Conservation (phyloP, 2,329 filamentous ascomycete species). For the Paecilomyces sp. region DNA sequence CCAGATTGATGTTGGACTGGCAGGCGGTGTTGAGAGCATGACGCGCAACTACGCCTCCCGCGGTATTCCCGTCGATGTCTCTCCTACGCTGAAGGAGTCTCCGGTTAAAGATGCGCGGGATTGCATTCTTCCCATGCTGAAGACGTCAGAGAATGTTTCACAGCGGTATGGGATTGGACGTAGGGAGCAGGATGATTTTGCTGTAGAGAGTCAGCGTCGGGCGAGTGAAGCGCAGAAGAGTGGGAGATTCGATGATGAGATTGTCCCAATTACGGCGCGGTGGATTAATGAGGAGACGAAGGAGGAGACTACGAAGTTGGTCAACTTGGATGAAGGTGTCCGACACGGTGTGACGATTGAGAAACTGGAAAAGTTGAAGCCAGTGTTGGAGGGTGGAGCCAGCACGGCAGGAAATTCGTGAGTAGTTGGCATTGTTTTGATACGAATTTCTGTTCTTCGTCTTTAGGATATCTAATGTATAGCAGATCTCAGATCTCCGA, state of each 20-base stretch:
- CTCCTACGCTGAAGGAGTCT: constrained; percentile 12
- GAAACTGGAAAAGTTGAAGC: constrained; percentile 68
- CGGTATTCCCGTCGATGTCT: constrained; percentile 18
- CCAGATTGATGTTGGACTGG: constrained; percentile 76
- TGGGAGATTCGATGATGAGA: constrained; percentile 84
- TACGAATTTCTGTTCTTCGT: not conserved
- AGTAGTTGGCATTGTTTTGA: not conserved
- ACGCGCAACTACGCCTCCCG: constrained; percentile 32
- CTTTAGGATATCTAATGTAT: not conserved
- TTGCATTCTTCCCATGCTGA: constrained; percentile 88
- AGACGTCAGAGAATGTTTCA: constrained; percentile 90
- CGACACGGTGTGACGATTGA: constrained; percentile 79
- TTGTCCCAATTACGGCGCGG: constrained; percentile 75
- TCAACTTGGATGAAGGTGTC: constrained; percentile 67
- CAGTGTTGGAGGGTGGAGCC: constrained; percentile 79
- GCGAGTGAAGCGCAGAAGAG: constrained; percentile 81
- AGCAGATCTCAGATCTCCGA: constrained; percentile 16
- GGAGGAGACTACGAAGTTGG: constrained; percentile 60
- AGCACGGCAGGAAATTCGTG: constrained; percentile 59
- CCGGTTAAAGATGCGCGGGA: constrained; percentile 59
- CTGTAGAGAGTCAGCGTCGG: constrained; percentile 73
- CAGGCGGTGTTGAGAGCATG: constrained; percentile 86
- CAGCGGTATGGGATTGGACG: constrained; percentile 75
- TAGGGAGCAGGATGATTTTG: constrained; percentile 71
- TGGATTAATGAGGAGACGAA: constrained; percentile 67